Conservation (phyloP, 108 stramenopile genomes). For the Craspedostauros australis region DNA sequence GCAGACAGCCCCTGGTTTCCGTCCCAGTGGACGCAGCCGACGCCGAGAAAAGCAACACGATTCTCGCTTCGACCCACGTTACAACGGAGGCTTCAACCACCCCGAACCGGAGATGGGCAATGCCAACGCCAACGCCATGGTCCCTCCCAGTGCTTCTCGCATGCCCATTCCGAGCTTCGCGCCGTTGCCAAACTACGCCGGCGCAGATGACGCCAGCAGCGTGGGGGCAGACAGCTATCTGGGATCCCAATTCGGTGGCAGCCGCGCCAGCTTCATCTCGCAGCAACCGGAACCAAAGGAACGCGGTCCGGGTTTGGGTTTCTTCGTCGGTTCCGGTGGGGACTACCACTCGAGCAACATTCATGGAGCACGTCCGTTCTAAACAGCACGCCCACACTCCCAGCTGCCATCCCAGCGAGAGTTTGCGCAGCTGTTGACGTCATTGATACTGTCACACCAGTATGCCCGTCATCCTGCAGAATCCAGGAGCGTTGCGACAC, state of each 20-base stretch:
- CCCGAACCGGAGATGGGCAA: slow-evolving; percentile 5
- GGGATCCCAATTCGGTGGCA: slow-evolving; percentile 56
- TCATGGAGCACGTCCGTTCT: no score
- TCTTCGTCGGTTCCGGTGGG: slow-evolving; percentile 22
- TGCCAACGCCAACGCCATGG: slow-evolving; percentile 31
- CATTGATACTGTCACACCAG: no score
- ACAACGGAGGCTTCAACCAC: slow-evolving; percentile 38
- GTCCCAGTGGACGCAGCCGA: slow-evolving; percentile 40
- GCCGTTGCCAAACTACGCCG: slow-evolving; percentile 72
- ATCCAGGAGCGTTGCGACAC: no score
- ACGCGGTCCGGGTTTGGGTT: slow-evolving; percentile 36
- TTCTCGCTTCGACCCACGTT: slow-evolving; percentile 83
- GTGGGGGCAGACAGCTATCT: slow-evolving; percentile 73
- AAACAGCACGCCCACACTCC: no score
- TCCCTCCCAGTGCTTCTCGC: no score
- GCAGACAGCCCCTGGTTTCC: slow-evolving; percentile 41
- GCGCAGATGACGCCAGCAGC: slow-evolving; percentile 66
- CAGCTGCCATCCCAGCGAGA: no score
- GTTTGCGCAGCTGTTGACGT: no score
- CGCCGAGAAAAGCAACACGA: slow-evolving; percentile 61
- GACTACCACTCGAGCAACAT: no score
- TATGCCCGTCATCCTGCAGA: no score
- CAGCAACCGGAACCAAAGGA: slow-evolving; percentile 18
- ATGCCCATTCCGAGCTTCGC: slow-evolving; percentile 82
- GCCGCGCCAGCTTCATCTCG: slow-evolving; percentile 24